Base-by-base conservation (phyloP, 768 basidiomycete species). In the Kwoniella bestiolae region DNA sequence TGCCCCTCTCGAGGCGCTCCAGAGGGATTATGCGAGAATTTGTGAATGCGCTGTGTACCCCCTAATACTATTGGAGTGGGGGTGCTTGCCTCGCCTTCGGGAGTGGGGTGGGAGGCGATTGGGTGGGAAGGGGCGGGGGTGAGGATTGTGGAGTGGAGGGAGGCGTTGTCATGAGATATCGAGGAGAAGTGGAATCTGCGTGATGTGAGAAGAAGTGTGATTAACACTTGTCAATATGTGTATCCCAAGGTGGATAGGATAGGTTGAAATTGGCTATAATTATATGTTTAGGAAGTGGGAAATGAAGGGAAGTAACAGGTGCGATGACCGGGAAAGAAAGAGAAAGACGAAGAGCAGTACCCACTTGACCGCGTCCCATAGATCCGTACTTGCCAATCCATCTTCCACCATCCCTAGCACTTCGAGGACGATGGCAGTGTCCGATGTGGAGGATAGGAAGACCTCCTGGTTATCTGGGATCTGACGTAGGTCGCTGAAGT, bases 381-480 rank as follows among this genome's bases (percentile, higher is more conserved):
- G 83, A 61, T 87, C 84, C 12, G 75, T 68, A n/a, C 82, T 80
- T 34, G 87, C 84, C 31, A 61, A 66, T 8, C 77, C 81, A 8
- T 81, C 80, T 63, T 76, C 75, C 26, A 95, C 92, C 63, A 87
- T 84, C 78, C 92, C 81, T 12, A 97, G 83, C 25, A 96, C 86
- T 77, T 99, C 96, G 28, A 96, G 81, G 55, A 98, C 86, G 67
- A 94, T 85, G 75, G 90, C 92, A 70, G 88, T 83, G 53, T 85
- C 84, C 5, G 88, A 90, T 52, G 86, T 81, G 5, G 86, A 86
- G 60, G 88, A 89, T 61, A 96, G 79, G 81, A 92, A 90, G 45
- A 96, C 95, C 77, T 98, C 96, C 80, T 99, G 95, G 3, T 87
- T 92, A 78, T 98, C 90, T 14, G 96, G 94, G 12, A 99, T 84